A percentile compares a stretch with the other conserved stretches of the same genome.
Evolutionary conservation across 306 rosid genomes (phyloP).

Genomic region (Quercus rubra): DNA sequence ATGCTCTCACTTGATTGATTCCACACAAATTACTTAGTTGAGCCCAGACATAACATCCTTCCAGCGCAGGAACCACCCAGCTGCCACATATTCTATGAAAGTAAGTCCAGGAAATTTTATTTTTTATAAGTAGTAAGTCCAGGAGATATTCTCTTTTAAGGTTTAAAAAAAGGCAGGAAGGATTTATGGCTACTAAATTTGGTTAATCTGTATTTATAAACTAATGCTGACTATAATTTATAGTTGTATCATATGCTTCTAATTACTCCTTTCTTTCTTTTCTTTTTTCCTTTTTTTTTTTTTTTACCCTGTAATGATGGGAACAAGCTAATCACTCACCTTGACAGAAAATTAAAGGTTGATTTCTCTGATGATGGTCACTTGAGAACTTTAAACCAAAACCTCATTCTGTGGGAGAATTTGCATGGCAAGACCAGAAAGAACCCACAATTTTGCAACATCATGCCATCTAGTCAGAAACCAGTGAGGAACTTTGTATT

Average conservation of each 20-base stretch:
- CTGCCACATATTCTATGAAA: constrained; percentile 14
- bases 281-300: background rate
- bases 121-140: background rate
- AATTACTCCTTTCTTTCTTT: background rate
- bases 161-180: background rate
- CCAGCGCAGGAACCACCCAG: background rate
- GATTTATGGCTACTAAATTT: background rate
- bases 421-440: constrained; percentile 23
- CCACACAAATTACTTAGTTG: background rate
- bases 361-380: constrained; percentile 10
- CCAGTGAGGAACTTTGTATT: background rate
- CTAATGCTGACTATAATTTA: background rate
- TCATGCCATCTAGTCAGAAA: constrained; percentile 15
- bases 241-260: background rate
- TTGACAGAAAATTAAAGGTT: background rate
- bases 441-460: constrained; percentile 20
- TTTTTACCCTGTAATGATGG: background rate
- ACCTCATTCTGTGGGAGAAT: constrained; percentile 16
- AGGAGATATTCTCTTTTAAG: background rate
- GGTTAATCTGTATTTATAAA: background rate
- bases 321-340: constrained; percentile 21
- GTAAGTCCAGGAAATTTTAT: background rate
- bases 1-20: constrained; percentile 3
- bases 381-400: constrained; percentile 13
- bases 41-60: background rate